Conservation (phyloP, 176 grass and related monocot species). For the Elaeis guineensis region DNA sequence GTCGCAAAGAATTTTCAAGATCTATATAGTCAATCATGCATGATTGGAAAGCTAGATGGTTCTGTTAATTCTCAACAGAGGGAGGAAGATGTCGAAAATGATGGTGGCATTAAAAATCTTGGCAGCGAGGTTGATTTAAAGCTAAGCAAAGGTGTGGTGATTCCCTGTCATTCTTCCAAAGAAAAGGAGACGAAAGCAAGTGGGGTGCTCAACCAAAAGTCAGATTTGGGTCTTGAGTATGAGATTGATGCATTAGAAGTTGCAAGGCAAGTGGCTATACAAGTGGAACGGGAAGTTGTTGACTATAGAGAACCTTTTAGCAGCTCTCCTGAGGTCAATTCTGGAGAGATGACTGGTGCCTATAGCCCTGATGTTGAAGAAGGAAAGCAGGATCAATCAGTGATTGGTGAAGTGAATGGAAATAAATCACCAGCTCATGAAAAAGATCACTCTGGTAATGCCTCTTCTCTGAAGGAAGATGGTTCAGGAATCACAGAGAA, state of each 20-base stretch:
- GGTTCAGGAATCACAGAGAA: slow-evolving; percentile 56
- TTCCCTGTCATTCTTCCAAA: slow-evolving; percentile 41
- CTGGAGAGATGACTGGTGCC: slow-evolving; percentile 23
- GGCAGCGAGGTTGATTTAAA: slow-evolving; percentile 26
- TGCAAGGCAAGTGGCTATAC: slow-evolving; percentile 51
- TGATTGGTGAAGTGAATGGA: slow-evolving; percentile 18
- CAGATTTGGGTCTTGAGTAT: slow-evolving; percentile 28
- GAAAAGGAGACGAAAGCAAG: slow-evolving; percentile 15
- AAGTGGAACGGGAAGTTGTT: slow-evolving; percentile 61
- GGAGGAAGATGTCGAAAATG: background rate
- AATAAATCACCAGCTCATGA: slow-evolving; percentile 23
- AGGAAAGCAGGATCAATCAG: slow-evolving; percentile 15
- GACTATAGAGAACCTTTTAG: slow-evolving; percentile 69
- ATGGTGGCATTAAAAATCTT: slow-evolving; percentile 18
- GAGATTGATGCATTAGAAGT: slow-evolving; percentile 72
- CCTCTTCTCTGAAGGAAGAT: slow-evolving; percentile 43
- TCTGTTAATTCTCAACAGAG: slow-evolving; percentile 27
- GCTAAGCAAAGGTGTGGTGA: slow-evolving; percentile 1
- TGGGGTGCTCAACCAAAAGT: slow-evolving; percentile 26
- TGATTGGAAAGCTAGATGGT: slow-evolving; percentile 25
- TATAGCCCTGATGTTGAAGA: slow-evolving; percentile 34
- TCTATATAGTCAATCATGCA: slow-evolving; percentile 24
- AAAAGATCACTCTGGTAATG: slow-evolving; percentile 34
- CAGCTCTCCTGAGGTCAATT: slow-evolving; percentile 51
- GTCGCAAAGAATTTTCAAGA: slow-evolving; percentile 17